Conservation (phyloP, 1,284 basidiomycete species). For the Tilletia caries region DNA sequence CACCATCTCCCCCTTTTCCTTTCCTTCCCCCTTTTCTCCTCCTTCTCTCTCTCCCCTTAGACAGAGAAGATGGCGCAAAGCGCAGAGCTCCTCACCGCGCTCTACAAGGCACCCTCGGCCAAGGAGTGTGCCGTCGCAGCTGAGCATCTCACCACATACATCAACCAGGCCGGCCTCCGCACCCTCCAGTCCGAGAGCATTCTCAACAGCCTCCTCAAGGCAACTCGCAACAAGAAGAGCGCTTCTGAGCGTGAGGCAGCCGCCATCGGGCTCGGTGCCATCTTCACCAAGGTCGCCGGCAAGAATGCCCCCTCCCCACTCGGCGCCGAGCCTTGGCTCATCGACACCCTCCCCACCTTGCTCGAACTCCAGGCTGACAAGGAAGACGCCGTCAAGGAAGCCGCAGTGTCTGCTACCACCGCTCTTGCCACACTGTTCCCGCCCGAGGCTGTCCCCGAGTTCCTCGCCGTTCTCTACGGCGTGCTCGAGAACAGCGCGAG, state of each 20-base stretch:
- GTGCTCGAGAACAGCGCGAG: constrained; percentile 68
- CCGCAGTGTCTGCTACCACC: constrained; percentile 78
- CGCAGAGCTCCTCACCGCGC: constrained; percentile 14
- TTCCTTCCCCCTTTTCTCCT: no score
- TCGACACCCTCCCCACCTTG: constrained; percentile 72
- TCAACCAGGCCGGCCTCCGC: constrained; percentile 52
- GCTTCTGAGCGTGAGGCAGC: constrained; percentile 89
- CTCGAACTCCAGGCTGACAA: constrained; percentile 91
- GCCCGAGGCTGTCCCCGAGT: constrained; percentile 67
- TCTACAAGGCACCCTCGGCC: constrained; percentile 42
- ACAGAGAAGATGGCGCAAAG: not conserved
- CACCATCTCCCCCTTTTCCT: no score
- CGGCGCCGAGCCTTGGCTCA: constrained; percentile 74
- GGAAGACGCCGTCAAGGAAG: constrained; percentile 81
- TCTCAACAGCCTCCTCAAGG: constrained; percentile 55
- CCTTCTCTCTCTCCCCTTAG: no score
- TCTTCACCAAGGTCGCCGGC: constrained; percentile 52
- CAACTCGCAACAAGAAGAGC: constrained; percentile 77
- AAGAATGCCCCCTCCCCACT: constrained; percentile 61
- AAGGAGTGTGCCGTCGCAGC: constrained; percentile 49
- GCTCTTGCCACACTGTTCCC: constrained; percentile 79
- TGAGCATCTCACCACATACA: constrained; percentile 52
- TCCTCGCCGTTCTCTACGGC: constrained; percentile 70
- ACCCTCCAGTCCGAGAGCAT: constrained; percentile 52
- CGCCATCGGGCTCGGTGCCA: constrained; percentile 64